Evolutionary conservation across 2,329 filamentous ascomycete genomes (phyloP).

Genomic region (Fusarium guadeloupense): DNA sequence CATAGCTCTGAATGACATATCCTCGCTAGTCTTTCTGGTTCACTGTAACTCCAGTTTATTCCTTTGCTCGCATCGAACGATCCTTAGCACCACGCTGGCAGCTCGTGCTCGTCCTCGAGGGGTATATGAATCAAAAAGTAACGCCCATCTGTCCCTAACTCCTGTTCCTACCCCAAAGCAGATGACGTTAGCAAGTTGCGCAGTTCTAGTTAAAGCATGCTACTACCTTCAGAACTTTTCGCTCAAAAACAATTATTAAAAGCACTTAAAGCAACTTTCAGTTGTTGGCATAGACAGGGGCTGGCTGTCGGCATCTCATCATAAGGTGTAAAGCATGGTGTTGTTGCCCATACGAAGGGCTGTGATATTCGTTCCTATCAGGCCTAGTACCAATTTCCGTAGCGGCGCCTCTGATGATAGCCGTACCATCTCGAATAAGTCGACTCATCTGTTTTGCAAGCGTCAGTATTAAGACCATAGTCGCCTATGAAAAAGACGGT

Average conservation of each 20-base stretch:
- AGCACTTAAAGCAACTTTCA: background rate
- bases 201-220: background rate
- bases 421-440: constrained; percentile 23
- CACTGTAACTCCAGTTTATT: background rate
- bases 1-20: background rate
- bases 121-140: background rate
- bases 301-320: background rate
- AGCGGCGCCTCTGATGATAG: constrained; percentile 9
- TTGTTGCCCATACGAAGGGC: background rate
- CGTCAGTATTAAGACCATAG: constrained; percentile 12
- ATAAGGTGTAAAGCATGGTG: background rate
- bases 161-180: no score
- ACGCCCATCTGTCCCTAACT: background rate
- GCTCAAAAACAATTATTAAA: background rate
- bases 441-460: constrained; percentile 4
- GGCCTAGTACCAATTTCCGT: background rate
- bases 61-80: background rate
- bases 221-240: background rate
- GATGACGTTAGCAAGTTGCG: background rate
- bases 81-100: background rate
- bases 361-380: no score
- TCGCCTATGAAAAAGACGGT: background rate
- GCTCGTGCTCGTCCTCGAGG: background rate
- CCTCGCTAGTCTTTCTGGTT: background rate
- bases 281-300: background rate